phyloP scores from a whole-genome alignment of 2,329 filamentous ascomycete species.

The Colletotrichum cereale region DNA sequence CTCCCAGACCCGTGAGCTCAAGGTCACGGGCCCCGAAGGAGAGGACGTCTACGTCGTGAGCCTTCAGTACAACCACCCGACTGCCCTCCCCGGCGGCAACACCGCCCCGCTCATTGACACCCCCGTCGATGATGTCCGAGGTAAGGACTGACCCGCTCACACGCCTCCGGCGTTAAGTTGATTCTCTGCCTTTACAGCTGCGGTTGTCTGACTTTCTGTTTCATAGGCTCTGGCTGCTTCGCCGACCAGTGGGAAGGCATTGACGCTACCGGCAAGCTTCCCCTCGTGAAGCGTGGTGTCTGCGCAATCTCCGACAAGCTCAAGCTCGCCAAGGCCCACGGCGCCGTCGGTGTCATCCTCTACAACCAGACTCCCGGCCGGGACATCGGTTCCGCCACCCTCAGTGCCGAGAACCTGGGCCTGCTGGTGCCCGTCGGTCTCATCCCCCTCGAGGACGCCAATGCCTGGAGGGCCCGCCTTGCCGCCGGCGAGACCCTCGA shows the following conservation, averaged over 20 bases:
- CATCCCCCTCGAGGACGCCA: constrained; percentile 52
- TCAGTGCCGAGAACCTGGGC: constrained; percentile 58
- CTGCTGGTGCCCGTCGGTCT: constrained; percentile 53
- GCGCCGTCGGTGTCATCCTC: constrained; percentile 63
- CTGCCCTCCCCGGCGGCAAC: constrained; percentile 52
- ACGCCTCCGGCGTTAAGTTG: no score
- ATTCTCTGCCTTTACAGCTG: no score
- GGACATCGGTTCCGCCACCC: constrained; percentile 61
- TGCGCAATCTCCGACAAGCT: constrained; percentile 60
- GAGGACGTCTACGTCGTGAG: constrained; percentile 57
- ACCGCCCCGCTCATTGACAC: constrained; percentile 53
- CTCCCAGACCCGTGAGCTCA: constrained; percentile 56
- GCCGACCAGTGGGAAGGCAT: constrained; percentile 59
- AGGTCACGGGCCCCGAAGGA: constrained; percentile 59
- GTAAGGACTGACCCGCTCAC: no score
- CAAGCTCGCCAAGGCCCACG: constrained; percentile 56
- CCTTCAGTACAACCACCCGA: constrained; percentile 61
- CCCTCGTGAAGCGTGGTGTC: constrained; percentile 58
- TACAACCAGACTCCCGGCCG: constrained; percentile 70
- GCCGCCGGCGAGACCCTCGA: constrained; percentile 50
- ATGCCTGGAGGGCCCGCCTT: constrained; percentile 51
- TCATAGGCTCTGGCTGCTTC: constrained; percentile 55
- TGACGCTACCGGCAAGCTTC: constrained; percentile 58
- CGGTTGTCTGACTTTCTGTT: neutral
- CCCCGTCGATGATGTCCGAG: constrained; percentile 51